Base-by-base conservation (phyloP, 805 yeast species). In the Kodamaea hsintzibuensis region DNA sequence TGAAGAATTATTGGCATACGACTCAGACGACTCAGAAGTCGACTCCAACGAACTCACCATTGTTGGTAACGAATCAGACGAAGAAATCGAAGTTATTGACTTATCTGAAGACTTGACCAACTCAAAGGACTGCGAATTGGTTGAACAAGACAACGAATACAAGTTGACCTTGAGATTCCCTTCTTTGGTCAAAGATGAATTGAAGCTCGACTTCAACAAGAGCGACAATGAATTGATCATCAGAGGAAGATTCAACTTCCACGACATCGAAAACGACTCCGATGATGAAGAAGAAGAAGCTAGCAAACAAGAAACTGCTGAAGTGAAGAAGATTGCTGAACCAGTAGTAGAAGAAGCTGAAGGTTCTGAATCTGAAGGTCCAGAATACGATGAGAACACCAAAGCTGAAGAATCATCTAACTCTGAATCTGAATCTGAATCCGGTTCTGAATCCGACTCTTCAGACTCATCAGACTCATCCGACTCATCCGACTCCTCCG, bases 91-190 rank as follows among this genome's bases (percentile, higher is more conserved):
- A 47, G 62, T 74, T 42, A 70, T 74, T 57, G 80, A 76, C 59
- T 71, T 75, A 62, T 62, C 74, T 45, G 68, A 68, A 44, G 80
- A 76, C 62, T 71, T 76, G 59, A 71, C 69, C 56, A 66, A 72
- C 62, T 70, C 76, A 42, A 75, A 75, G 56, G 80, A 76, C 62
- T 75, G 77, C 59, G 79, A 76, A 62, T 67, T 75, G 55, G 62
- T 65, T 25, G 71, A 74, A 59, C 58, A 71, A 18, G 76, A 73
- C 39, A 64, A 70, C 54, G 67, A 69, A 13, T 75, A 74, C 62
- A 72, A 73, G 58, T 69, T 76, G 61, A 68, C 65, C 54, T 63
- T 76, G 56, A 70, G 79, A 61, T 71, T 76, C 46, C 80, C 80
- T 10, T 68, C 77, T 7, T 60, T 76, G 43, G 67, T 69, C 51